These are phyloP conservation scores for Gentiana dahurica DNA, from an alignment of 257 asterid species.

Conservation along the genomic window DNA sequence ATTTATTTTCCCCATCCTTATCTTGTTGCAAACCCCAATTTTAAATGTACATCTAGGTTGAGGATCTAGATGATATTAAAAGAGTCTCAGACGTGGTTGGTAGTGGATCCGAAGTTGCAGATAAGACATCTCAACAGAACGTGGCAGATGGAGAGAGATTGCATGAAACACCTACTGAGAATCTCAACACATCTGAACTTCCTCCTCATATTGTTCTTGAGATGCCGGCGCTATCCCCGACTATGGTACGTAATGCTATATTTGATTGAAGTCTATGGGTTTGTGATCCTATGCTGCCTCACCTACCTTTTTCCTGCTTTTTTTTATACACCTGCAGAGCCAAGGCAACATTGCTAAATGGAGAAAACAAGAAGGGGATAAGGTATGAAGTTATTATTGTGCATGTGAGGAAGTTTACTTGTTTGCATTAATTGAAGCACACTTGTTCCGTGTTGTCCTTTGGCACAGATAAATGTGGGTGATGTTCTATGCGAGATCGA, in stretches of 20 bases:
- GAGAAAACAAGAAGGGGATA: slow-evolving; percentile 94
- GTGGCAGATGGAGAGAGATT: slow-evolving; percentile 24
- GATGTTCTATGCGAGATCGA: slow-evolving; percentile 96
- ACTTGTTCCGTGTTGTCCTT: slow-evolving; percentile 11
- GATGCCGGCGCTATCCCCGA: slow-evolving; percentile 98
- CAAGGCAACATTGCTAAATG: slow-evolving; percentile 88
- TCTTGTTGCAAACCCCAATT: slow-evolving; percentile 21
- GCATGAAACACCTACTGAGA: slow-evolving; percentile 46
- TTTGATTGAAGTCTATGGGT: neutral
- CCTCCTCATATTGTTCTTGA: slow-evolving; percentile 88
- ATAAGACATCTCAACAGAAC: slow-evolving; percentile 33
- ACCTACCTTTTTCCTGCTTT: neutral
- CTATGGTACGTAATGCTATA: slow-evolving; percentile 55
- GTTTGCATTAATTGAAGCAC: too few relatives aligned
- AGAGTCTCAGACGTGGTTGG: slow-evolving; percentile 45
- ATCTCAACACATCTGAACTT: slow-evolving; percentile 55
- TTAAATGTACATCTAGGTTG: slow-evolving; percentile 58
- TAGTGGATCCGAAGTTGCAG: slow-evolving; percentile 40
- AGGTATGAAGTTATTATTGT: slow-evolving; percentile 33
- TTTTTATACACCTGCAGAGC: slow-evolving; percentile 32
- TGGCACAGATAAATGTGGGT: slow-evolving; percentile 87
- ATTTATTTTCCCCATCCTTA: neutral
- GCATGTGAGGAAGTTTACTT: neutral
- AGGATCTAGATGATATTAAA: slow-evolving; percentile 66
- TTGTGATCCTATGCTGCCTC: slow-evolving; percentile 5